phyloP scores from a whole-genome alignment of 495 filamentous ascomycete genomes.

The Cetradonia linearis region DNA sequence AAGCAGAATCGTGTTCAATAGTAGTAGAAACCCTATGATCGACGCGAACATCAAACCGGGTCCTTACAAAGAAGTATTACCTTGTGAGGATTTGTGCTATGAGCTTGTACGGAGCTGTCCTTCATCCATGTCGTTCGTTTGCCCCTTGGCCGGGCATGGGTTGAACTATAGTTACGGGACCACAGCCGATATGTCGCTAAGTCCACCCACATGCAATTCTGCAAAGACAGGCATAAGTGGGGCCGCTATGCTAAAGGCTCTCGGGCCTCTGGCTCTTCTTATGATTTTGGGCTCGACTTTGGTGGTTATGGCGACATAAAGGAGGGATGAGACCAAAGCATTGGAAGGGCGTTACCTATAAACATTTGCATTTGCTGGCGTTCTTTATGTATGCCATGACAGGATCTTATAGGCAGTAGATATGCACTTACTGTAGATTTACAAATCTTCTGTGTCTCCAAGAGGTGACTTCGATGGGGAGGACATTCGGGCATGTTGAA shows the following conservation, averaged over 20 bases:
- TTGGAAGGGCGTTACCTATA: not conserved
- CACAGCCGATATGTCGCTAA: not conserved
- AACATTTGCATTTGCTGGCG: not conserved
- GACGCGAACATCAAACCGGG: constrained; percentile 64
- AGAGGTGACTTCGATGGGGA: not conserved
- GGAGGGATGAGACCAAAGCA: not conserved
- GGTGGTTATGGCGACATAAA: not conserved
- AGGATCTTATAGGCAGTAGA: not conserved
- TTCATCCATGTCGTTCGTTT: constrained; percentile 62
- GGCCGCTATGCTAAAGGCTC: not conserved
- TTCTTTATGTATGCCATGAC: not conserved
- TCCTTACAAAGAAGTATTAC: constrained; percentile 87
- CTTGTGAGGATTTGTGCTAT: constrained; percentile 77
- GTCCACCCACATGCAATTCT: constrained; percentile 3
- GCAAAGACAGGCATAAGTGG: not conserved
- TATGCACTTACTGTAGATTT: not conserved
- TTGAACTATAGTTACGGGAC: constrained; percentile 58
- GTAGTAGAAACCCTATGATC: constrained; percentile 59
- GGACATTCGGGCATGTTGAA: not conserved
- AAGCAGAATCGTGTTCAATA: constrained; percentile 15
- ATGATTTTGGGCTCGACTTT: not conserved
- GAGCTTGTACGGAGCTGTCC: constrained; percentile 76
- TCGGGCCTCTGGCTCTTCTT: not conserved
- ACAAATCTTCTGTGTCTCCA: not conserved
- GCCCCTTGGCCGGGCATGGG: constrained; percentile 49